A percentile compares a stretch with the other conserved stretches of the same genome.
Conservation (phyloP, 108 stramenopile species). For the Mayamaea pseudoterrestris region DNA sequence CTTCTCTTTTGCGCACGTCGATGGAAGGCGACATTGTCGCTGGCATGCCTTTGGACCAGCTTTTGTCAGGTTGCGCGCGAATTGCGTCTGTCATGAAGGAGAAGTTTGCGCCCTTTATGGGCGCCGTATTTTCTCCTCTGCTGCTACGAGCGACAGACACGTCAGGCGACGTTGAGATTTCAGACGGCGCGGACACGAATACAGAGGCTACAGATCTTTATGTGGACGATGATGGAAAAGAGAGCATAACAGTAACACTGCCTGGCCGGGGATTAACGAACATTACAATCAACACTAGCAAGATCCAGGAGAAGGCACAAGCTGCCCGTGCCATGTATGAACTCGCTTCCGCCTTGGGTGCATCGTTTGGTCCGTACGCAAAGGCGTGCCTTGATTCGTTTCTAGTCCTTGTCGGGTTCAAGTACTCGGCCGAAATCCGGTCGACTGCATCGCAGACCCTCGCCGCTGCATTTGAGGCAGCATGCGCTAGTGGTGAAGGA, state of each 20-base stretch:
- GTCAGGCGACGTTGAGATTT: conserved; percentile 15
- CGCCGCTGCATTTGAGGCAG: conserved; percentile 64
- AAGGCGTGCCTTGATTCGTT: conserved; percentile 36
- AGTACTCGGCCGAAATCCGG: conserved; percentile 69
- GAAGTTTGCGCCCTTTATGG: conserved; percentile 43
- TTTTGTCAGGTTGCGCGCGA: conserved; percentile 63
- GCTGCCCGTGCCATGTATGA: conserved; percentile 66
- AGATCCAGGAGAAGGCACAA: conserved; percentile 59
- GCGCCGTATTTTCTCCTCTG: conserved; percentile 51
- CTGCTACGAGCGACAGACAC: conserved; percentile 35
- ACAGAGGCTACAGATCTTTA: background rate
- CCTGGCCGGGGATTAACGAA: conserved; percentile 66
- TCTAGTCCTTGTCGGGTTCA: conserved; percentile 42
- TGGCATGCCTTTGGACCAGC: conserved; percentile 43
- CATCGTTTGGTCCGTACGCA: conserved; percentile 46
- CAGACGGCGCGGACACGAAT: background rate
- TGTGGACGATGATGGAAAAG: conserved; percentile 33
- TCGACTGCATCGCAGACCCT: conserved; percentile 54
- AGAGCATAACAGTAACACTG: conserved; percentile 53
- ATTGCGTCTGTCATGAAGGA: conserved; percentile 64
- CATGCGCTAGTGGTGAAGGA: conserved; percentile 35
- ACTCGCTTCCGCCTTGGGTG: conserved; percentile 48
- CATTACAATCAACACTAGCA: conserved; percentile 62
- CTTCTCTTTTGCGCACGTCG: conserved; percentile 27
- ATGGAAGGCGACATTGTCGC: conserved; percentile 1